Evolutionary conservation across 2,329 filamentous ascomycete genomes (phyloP).

Genomic region (Fusarium solani-melongenae): DNA sequence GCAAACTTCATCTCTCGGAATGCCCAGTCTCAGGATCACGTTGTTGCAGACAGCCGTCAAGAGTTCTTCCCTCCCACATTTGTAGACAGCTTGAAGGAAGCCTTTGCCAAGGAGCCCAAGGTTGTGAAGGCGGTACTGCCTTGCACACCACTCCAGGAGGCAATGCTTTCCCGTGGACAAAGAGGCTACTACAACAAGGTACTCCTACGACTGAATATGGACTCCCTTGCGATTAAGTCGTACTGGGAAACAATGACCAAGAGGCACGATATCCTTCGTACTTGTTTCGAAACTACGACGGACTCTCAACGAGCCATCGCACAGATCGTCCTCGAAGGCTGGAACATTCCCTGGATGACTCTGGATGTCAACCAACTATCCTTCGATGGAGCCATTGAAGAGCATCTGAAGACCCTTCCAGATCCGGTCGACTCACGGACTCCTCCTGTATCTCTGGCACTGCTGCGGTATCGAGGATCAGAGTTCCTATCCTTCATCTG

Average conservation of each 20-base stretch:
- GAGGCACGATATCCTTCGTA: conserved; percentile 82
- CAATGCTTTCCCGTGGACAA: conserved; percentile 74
- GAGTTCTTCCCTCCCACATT: conserved; percentile 45
- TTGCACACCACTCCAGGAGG: conserved; percentile 88
- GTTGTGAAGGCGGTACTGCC: conserved; percentile 71
- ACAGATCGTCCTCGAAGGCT: conserved; percentile 73
- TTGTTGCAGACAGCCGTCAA: background rate
- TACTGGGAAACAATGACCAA: conserved; percentile 72
- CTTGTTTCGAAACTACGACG: conserved; percentile 76
- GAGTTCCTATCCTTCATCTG: conserved; percentile 62
- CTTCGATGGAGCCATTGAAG: conserved; percentile 51
- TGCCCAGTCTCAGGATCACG: background rate
- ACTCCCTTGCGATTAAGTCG: conserved; percentile 60
- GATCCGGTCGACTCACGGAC: conserved; percentile 56
- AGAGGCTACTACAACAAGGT: conserved; percentile 79
- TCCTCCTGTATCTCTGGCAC: conserved; percentile 59
- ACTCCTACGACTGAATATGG: conserved; percentile 67
- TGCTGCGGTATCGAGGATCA: conserved; percentile 48
- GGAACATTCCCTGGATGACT: conserved; percentile 54
- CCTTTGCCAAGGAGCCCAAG: conserved; percentile 47
- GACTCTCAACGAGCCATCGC: conserved; percentile 71
- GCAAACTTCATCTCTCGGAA: conserved; percentile 47
- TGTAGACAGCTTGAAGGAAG: conserved; percentile 41
- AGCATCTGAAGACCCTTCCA: conserved; percentile 54
- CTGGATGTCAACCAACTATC: conserved; percentile 47